A percentile compares a stretch with the other conserved stretches of the same genome.
Conservation (phyloP, 2,329 filamentous ascomycete genomes). For the Coniochaeta sp. region DNA sequence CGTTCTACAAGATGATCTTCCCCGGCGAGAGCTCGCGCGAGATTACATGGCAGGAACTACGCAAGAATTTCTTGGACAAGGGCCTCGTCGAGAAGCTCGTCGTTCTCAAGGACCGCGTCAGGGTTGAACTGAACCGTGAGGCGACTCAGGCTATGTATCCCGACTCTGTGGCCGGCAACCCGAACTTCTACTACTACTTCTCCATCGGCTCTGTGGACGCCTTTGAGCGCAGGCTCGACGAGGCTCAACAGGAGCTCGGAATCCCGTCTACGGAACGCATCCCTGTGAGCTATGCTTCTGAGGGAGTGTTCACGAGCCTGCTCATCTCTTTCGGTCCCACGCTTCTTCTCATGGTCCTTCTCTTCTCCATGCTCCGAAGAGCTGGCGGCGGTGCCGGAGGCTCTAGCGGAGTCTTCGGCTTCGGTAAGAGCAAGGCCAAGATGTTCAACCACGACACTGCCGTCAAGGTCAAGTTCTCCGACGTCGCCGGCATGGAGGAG, state of each 20-base stretch:
- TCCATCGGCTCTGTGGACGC: constrained; percentile 90
- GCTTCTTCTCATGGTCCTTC: constrained; percentile 73
- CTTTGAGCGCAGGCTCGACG: constrained; percentile 83
- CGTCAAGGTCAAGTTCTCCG: constrained; percentile 92
- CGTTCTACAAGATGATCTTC: constrained; percentile 33
- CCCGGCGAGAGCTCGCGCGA: constrained; percentile 49
- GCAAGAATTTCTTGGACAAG: constrained; percentile 89
- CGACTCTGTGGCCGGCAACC: constrained; percentile 61
- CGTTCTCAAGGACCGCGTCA: constrained; percentile 67
- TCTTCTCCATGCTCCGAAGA: constrained; percentile 73
- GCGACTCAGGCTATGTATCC: constrained; percentile 67
- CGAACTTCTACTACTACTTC: constrained; percentile 82
- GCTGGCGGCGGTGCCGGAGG: constrained; percentile 61
- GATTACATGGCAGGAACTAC: constrained; percentile 97
- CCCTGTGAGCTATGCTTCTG: constrained; percentile 78
- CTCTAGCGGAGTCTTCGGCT: constrained; percentile 80
- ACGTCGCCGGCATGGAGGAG: constrained; percentile 97
- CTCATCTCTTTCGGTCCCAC: constrained; percentile 79
- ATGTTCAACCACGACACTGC: constrained; percentile 96
- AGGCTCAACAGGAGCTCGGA: constrained; percentile 78
- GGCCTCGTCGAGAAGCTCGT: constrained; percentile 91
- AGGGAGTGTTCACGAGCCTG: constrained; percentile 67
- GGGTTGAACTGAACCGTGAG: constrained; percentile 70
- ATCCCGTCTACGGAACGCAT: constrained; percentile 87
- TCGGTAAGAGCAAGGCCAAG: constrained; percentile 92